Conservation (phyloP, 148 eudicot species). For the Vaccinium myrtillus region DNA sequence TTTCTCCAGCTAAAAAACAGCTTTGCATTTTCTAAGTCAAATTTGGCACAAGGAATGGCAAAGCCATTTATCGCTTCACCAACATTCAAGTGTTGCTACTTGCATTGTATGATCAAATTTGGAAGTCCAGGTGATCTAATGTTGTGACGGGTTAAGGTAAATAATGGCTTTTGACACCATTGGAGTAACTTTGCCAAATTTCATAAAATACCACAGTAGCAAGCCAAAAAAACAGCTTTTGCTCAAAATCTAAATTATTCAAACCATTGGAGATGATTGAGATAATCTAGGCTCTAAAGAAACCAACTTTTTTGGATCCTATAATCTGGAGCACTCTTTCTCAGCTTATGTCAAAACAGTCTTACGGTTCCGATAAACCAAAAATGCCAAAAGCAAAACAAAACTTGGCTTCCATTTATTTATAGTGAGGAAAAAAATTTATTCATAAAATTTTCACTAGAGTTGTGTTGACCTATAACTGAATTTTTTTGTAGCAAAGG, state of each 20-base stretch:
- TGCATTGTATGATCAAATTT: too few relatives aligned
- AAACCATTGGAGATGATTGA: not conserved
- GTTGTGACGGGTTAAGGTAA: not conserved
- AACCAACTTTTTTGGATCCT: too few relatives aligned
- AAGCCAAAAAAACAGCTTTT: not conserved
- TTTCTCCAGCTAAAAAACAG: not conserved
- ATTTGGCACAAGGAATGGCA: not conserved
- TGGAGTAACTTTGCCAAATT: not conserved
- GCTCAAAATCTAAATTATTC: not conserved
- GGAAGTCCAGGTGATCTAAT: not conserved
- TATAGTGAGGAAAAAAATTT: not conserved
- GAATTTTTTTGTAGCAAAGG: not conserved
- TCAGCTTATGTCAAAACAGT: too few relatives aligned
- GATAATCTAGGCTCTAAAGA: too few relatives aligned
- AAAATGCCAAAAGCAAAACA: not conserved
- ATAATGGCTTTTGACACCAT: not conserved
- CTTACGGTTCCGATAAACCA: not conserved
- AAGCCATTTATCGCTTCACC: not conserved
- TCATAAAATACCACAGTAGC: not conserved
- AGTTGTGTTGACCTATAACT: not conserved
- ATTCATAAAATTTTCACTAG: not conserved
- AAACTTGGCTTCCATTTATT: not conserved
- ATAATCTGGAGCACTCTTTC: too few relatives aligned
- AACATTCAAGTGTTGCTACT: not conserved
- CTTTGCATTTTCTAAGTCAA: not conserved